A percentile compares a stretch with the other conserved stretches of the same genome.
These are phyloP conservation scores for Geosmithia flava DNA, from an alignment of 2,329 filamentous ascomycete genomes.

Conservation along the genomic window DNA sequence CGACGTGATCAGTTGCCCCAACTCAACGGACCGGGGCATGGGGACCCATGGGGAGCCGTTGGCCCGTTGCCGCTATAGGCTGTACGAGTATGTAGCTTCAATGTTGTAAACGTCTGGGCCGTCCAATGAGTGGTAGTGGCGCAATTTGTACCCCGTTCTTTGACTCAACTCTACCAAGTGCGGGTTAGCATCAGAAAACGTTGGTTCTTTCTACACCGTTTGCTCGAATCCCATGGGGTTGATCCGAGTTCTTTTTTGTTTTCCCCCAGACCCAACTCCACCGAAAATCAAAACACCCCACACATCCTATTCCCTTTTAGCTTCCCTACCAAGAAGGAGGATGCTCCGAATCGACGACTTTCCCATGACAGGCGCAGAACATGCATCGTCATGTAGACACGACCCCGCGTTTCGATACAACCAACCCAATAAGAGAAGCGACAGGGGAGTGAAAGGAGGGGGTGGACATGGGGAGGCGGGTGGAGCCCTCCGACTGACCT, in stretches of 20 bases:
- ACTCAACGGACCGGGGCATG: not conserved
- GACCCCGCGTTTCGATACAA: not conserved
- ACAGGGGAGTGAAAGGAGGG: not conserved
- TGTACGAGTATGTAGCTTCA: not conserved
- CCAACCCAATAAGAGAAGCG: not conserved
- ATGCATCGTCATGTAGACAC: not conserved
- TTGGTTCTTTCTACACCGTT: no score
- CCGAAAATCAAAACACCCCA: not conserved
- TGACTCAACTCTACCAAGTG: no score
- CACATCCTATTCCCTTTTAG: not conserved
- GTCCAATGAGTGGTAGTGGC: not conserved
- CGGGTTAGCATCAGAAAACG: no score
- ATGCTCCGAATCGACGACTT: not conserved
- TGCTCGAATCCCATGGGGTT: no score
- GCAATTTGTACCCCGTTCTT: not conserved
- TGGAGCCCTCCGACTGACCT: not conserved
- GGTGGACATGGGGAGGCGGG: no score
- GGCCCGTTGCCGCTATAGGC: not conserved
- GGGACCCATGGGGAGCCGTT: not conserved
- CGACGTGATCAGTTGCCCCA: not conserved
- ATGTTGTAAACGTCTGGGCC: no score
- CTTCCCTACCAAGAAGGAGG: not conserved
- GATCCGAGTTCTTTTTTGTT: no score
- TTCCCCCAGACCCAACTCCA: not conserved
- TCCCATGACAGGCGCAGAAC: not conserved